Evolutionary conservation across 176 grass and related monocot species (phyloP).

Genomic region (Hordeum vulgare): MorexV3_pseudomolecules_assembly NC_058519.1:47762201-47762700

Average conservation of each 20-base stretch:
- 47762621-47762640: no score
- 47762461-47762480: not conserved
- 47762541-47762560: no score
- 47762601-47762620: no score
- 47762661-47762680: no score
- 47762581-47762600: no score
- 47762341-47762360: not conserved
- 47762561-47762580: no score
- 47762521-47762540: no score
- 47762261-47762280: not conserved
- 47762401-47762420: not conserved
- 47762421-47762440: not conserved
- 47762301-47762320: not conserved
- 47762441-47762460: not conserved
- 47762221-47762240: not conserved
- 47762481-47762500: not conserved
- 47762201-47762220: no score
- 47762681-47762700: no score
- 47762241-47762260: not conserved
- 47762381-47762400: not conserved
- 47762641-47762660: no score
- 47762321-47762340: not conserved
- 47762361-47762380: not conserved
- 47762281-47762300: conserved; percentile 13
- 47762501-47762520: no score